Conservation (phyloP, 1,284 basidiomycete genomes). For the Meira nashicola region DNA sequence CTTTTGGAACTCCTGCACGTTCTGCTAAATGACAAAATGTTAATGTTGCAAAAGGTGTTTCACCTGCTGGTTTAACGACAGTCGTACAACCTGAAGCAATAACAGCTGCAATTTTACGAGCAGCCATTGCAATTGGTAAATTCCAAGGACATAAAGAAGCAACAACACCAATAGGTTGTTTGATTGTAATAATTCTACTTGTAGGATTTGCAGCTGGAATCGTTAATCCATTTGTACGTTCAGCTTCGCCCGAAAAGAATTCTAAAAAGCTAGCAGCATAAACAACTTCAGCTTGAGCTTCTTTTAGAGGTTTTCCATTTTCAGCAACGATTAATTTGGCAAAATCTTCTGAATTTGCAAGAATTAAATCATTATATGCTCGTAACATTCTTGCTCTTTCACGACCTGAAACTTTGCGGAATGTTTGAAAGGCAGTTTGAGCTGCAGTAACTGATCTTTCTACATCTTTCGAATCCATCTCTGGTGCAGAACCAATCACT, state of each 20-base stretch:
- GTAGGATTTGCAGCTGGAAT: conserved; percentile 70
- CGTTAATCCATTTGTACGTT: conserved; percentile 61
- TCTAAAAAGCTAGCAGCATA: conserved; percentile 12
- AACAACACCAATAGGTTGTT: conserved; percentile 73
- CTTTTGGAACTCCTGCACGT: conserved; percentile 62
- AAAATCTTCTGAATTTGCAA: conserved; percentile 23
- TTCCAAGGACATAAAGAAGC: conserved; percentile 33
- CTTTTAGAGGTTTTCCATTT: conserved; percentile 26
- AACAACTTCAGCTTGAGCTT: conserved; percentile 27
- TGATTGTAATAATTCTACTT: conserved; percentile 79
- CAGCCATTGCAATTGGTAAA: conserved; percentile 67
- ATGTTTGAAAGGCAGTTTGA: conserved; percentile 15
- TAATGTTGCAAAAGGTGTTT: conserved; percentile 92
- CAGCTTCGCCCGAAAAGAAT: conserved; percentile 13
- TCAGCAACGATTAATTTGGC: conserved; percentile 27
- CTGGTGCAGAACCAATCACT: conserved; percentile 11
- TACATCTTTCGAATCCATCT: conserved; percentile 20
- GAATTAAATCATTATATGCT: conserved; percentile 22
- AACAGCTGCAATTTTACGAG: conserved; percentile 78
- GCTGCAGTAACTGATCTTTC: conserved; percentile 20
- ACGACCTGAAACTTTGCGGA: conserved; percentile 18
- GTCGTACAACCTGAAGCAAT: conserved; percentile 87
- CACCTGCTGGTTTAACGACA: conserved; percentile 89
- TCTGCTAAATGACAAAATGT: conserved; percentile 90
- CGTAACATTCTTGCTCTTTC: conserved; percentile 21